phyloP scores from a whole-genome alignment of 2,329 filamentous ascomycete genomes.

The Triangularia verruculosa region DNA sequence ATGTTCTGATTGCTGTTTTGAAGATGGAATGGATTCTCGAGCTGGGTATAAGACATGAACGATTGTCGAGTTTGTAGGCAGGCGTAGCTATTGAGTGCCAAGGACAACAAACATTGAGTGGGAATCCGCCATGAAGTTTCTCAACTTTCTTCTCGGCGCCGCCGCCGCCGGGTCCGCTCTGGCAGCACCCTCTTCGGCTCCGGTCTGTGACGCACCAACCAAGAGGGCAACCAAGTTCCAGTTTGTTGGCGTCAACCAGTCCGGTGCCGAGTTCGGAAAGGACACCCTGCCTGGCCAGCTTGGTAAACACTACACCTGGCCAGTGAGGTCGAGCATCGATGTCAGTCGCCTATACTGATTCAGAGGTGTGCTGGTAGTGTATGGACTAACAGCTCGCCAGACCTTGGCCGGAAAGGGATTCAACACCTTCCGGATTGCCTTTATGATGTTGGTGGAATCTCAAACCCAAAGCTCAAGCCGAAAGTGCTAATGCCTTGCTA shows the following conservation, averaged over 20 bases:
- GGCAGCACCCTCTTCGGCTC: constrained; percentile 30
- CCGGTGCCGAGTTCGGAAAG: constrained; percentile 62
- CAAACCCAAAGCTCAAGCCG: neutral
- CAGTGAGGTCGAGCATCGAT: constrained; percentile 44
- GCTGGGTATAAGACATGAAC: neutral
- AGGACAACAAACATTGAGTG: neutral
- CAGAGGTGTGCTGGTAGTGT: neutral
- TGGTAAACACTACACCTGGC: constrained; percentile 60
- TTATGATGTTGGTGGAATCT: constrained; percentile 47
- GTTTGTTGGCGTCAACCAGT: constrained; percentile 42
- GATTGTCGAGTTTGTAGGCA: neutral
- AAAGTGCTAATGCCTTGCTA: constrained; percentile 33
- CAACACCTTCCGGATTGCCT: constrained; percentile 55
- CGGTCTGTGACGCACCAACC: constrained; percentile 23
- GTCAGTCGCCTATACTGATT: constrained; percentile 25
- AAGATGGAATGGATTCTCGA: neutral
- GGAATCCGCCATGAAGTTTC: constrained; percentile 33
- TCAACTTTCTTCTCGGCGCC: constrained; percentile 33
- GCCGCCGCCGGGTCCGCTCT: constrained; percentile 32
- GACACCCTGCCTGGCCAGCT: constrained; percentile 52
- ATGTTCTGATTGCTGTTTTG: constrained; percentile 10
- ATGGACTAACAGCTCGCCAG: constrained; percentile 23
- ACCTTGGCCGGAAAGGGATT: constrained; percentile 51
- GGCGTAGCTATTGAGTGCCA: too few relatives aligned
- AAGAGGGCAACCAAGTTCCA: constrained; percentile 36